phyloP scores from a whole-genome alignment of 768 basidiomycete species.

The Boletales sp. region DNA sequence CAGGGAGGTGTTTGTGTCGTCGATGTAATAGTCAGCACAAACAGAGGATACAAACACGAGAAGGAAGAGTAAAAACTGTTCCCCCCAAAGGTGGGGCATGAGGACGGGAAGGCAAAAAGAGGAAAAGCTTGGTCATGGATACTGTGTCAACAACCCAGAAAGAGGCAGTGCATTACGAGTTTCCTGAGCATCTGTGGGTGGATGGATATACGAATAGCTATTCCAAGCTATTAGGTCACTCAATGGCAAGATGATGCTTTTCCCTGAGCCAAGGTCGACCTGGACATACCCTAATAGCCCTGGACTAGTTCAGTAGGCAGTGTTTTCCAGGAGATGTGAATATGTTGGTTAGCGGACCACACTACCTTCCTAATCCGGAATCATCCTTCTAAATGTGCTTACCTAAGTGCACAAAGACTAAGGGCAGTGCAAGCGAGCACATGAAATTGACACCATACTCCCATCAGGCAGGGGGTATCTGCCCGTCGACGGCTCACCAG shows the following conservation, averaged over 20 bases:
- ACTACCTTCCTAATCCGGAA: too few relatives aligned
- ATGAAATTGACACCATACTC: not conserved
- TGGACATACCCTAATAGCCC: too few relatives aligned
- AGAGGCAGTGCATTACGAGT: not conserved
- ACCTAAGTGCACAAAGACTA: too few relatives aligned
- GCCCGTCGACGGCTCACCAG: slow-evolving; percentile 15
- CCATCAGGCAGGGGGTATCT: slow-evolving; percentile 13
- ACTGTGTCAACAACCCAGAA: not conserved
- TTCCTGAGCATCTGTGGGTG: not conserved
- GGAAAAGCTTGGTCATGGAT: not conserved
- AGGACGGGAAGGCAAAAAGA: not conserved
- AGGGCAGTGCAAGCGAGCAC: not conserved
- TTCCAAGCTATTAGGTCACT: too few relatives aligned
- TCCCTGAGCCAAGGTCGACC: too few relatives aligned
- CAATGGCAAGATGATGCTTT: too few relatives aligned
- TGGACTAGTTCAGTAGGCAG: too few relatives aligned
- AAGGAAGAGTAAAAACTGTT: not conserved
- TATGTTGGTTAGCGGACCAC: too few relatives aligned
- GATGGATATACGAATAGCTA: too few relatives aligned
- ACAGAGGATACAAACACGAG: slow-evolving; percentile 1
- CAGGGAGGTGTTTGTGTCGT: slow-evolving; percentile 22
- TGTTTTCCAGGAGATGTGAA: too few relatives aligned
- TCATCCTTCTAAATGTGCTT: too few relatives aligned
- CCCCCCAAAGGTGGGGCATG: not conserved
- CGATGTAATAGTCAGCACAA: slow-evolving; percentile 21